Evolutionary conservation across 805 yeast species (phyloP).

Genomic region (Wickerhamomyces ciferrii): DNA sequence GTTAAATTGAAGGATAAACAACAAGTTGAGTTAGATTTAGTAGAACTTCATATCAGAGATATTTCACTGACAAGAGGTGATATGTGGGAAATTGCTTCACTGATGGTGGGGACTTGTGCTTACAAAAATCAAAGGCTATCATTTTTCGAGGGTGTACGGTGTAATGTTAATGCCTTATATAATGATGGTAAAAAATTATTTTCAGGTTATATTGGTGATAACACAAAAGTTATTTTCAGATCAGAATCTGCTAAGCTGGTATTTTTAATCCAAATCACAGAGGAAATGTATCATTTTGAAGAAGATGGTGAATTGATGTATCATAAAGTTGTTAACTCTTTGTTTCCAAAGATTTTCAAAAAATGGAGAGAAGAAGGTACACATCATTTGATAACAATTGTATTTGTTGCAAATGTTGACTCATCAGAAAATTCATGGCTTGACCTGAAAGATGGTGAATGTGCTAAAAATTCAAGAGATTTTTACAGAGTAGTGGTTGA

Average conservation of each 20-base stretch:
- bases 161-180: conserved; percentile 54
- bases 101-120: conserved; percentile 57
- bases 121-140: conserved; percentile 60
- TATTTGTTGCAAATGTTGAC: conserved; percentile 78
- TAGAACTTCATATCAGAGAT: conserved; percentile 80
- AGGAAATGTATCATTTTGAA: conserved; percentile 98
- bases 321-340: conserved; percentile 86
- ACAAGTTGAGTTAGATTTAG: conserved; percentile 68
- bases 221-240: conserved; percentile 79
- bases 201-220: conserved; percentile 70
- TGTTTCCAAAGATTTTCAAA: conserved; percentile 83
- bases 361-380: conserved; percentile 85
- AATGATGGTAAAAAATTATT: conserved; percentile 63
- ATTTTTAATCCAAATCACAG: conserved; percentile 80
- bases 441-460: conserved; percentile 64
- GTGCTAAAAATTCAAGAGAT: conserved; percentile 63
- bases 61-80: conserved; percentile 81
- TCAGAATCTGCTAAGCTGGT: conserved; percentile 86
- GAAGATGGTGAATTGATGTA: conserved; percentile 94
- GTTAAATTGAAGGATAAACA: conserved; percentile 41
- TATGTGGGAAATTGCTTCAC: conserved; percentile 80
- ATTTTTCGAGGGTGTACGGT: conserved; percentile 59
- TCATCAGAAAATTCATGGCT: conserved; percentile 42
- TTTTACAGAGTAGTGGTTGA: conserved; percentile 93
- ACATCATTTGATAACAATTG: conserved; percentile 87